Evolutionary conservation across 352 stramenopile genomes (phyloP), one percentile per base, ranked within the genome.

Genomic region (Phytopythium oedochilum): DNA sequence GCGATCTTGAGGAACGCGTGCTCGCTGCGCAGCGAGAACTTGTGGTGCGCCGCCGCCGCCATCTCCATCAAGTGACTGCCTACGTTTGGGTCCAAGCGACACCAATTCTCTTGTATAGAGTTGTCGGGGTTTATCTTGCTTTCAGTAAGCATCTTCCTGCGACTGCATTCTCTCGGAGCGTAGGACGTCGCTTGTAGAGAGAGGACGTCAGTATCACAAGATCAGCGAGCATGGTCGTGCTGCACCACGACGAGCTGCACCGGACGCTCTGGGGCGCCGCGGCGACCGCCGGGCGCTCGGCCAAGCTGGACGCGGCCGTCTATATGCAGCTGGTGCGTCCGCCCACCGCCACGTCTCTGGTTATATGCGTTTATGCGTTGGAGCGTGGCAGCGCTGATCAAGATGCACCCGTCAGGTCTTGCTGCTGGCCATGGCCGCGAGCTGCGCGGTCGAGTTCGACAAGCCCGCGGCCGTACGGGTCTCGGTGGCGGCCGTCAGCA

Each of bases 231-330:
- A 90, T 91, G 80, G 80, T 88, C 32, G 75, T 89, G 51, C 53
- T 88, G 39, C 64, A 84, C 22, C 78, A 91, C 38, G 68, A 86
- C 35, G 60, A 69, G 22, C 68, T 91, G 43, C 74, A 88, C 50
- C 68, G 74, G 25, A 73, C 70, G 28, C 64, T 91, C 17, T 91
- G 80, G 78, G 78, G 78, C 0, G 67, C 70, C 5, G 61, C 78
- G 26, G 59, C 68, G 18, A 69, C 66, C 46, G 28, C 57, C 10
- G 78, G 76, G 11, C 80, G 80, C 57, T 76, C 78, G 2, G 68
- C 53, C 36, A 56, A 53, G 36, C 70, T 60, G 0, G 80, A 89
- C 43, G 43, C 64, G 3, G 52, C 66, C 22, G 57, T 86, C 26
- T 86, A 76, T 52, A 51, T 62, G 23, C 80, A 89, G 40, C 28